A percentile compares a stretch with the other conserved stretches of the same genome.
These are phyloP conservation scores for Aspergillus tanneri DNA, from an alignment of 2,329 filamentous ascomycete genomes.

Conservation along the genomic window DNA sequence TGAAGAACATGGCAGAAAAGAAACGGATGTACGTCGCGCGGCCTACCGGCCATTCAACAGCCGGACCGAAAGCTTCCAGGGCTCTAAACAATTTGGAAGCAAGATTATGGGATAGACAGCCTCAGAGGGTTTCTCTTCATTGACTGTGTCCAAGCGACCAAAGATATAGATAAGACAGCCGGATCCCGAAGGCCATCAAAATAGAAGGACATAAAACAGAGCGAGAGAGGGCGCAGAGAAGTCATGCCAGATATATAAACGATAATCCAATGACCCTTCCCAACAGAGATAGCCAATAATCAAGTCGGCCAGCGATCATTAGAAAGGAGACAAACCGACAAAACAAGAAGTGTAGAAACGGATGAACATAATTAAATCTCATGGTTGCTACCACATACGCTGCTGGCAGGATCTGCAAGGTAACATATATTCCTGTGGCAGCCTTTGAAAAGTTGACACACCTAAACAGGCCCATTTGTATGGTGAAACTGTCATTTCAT, in stretches of 20 bases:
- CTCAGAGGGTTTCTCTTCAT: not conserved
- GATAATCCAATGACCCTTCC: constrained; percentile 22
- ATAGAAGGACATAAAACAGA: not conserved
- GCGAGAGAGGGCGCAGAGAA: constrained; percentile 4
- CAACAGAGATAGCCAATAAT: constrained; percentile 14
- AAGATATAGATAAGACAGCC: not conserved
- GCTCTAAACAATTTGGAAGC: not conserved
- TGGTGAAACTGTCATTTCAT: constrained; percentile 30
- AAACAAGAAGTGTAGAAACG: constrained; percentile 7
- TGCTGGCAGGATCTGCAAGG: not conserved
- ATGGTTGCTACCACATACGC: constrained; percentile 1
- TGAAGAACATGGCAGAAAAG: not conserved
- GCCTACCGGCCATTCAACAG: not conserved
- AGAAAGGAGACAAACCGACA: constrained; percentile 15
- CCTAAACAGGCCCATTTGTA: constrained; percentile 10
- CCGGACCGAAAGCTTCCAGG: not conserved
- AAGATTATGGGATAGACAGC: not conserved
- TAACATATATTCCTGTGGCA: not conserved
- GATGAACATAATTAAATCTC: not conserved
- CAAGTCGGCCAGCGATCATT: constrained; percentile 24
- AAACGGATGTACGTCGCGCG: not conserved
- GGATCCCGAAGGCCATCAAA: not conserved
- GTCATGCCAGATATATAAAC: constrained; percentile 8
- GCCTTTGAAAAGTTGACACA: not conserved
- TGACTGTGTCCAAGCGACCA: not conserved